These are phyloP conservation scores for Corchorus olitorius DNA, from an alignment of 345 rosid genomes.

Conservation along the genomic window DNA sequence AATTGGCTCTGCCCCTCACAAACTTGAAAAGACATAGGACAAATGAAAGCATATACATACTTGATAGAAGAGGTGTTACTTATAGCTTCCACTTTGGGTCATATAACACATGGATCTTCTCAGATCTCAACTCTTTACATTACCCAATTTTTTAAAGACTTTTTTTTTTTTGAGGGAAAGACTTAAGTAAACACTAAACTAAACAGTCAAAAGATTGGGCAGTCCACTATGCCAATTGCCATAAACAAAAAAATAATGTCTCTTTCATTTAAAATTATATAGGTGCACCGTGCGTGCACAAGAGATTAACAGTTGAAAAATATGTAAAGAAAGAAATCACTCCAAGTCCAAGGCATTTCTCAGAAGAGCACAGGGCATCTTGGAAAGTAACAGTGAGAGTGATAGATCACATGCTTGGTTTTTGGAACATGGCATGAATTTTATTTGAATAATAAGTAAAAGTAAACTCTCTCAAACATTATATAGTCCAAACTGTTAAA, in stretches of 20 bases:
- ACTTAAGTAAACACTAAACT: background rate
- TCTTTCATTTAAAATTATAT: background rate
- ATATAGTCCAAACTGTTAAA: background rate
- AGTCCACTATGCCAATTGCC: background rate
- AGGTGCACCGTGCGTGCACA: background rate
- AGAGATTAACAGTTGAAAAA: background rate
- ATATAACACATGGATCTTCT: background rate
- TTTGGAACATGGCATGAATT: background rate
- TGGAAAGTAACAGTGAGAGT: background rate
- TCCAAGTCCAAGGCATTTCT: background rate
- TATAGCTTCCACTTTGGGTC: background rate
- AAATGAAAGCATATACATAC: background rate
- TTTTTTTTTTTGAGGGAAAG: background rate
- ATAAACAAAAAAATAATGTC: background rate
- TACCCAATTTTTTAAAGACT: background rate
- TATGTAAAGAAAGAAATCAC: background rate
- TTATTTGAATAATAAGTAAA: background rate
- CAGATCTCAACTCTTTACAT: background rate
- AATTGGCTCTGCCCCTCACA: constrained; percentile 1
- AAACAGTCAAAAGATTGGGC: constrained; percentile 1
- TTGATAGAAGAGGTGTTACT: background rate
- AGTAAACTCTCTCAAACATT: background rate
- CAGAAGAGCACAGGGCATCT: background rate
- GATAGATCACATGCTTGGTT: background rate
- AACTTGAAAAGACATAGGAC: background rate